Evolutionary conservation across 345 rosid species (phyloP).

Genomic region (Luvunga scandens): DNA sequence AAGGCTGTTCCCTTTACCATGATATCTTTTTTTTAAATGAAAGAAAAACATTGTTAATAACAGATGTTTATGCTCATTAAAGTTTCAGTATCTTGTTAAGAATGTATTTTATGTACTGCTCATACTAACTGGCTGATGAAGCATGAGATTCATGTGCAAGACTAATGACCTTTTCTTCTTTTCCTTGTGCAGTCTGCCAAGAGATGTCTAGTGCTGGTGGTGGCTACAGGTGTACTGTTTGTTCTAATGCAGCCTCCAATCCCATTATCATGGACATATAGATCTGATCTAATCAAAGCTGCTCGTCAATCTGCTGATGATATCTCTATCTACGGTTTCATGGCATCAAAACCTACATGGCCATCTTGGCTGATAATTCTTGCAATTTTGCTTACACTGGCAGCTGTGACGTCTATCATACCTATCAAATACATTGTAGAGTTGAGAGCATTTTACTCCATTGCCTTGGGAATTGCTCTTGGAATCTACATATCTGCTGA

Average conservation of each 20-base stretch:
- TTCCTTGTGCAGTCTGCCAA: conserved; percentile 72
- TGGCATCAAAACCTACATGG: conserved; percentile 97
- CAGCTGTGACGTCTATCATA: conserved; percentile 81
- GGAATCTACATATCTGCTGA: conserved; percentile 95
- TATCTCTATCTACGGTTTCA: conserved; percentile 87
- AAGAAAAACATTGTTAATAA: background rate
- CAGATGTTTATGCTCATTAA: background rate
- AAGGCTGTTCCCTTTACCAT: conserved; percentile 1
- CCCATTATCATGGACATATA: conserved; percentile 81
- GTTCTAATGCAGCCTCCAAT: conserved; percentile 96
- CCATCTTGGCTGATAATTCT: conserved; percentile 93
- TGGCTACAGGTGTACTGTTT: conserved; percentile 85
- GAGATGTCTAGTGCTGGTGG: conserved; percentile 81
- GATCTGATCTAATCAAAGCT: conserved; percentile 73
- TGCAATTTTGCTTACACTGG: conserved; percentile 80
- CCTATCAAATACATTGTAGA: conserved; percentile 89
- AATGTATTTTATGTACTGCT: background rate
- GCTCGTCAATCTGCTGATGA: conserved; percentile 96
- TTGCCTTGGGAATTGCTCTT: conserved; percentile 87
- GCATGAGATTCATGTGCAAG: background rate
- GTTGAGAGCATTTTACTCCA: conserved; percentile 74
- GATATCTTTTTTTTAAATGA: background rate
- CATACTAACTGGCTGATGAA: background rate
- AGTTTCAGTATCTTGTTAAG: background rate
- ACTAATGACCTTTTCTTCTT: conserved; percentile 5